Evolutionary conservation across 768 basidiomycete genomes (phyloP), one percentile per base, ranked within the genome.

Genomic region (Tylopilus cervinicoccineus): DNA sequence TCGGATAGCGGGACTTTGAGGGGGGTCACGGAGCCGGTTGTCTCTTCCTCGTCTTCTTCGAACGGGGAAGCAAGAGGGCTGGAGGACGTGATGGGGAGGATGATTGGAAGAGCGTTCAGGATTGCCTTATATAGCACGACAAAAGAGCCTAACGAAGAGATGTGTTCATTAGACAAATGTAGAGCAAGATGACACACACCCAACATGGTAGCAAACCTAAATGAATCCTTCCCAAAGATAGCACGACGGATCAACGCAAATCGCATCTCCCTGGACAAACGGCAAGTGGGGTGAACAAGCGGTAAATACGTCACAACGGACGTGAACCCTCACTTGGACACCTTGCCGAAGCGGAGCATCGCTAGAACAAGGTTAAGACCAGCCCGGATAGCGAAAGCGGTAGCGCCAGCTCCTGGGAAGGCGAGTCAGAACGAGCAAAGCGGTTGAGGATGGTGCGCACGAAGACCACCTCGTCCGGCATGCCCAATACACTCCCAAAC

Each of bases 151-250:
- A 53, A 11, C 36, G n/a, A 8, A 16, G 16, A 10, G 11, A 20
- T 1, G n/a, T 4, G 6, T 13, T 43, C 26, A 27, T 17, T 23
- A 41, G 20, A 6, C 4, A 19, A 20, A 29, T 17, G 22, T 8
- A 27, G 22, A 53, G 40, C 19, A 20, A 40, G 34, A 53, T 7
- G 47, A 51, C 47, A 1, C 47, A 1, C 23, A 84, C 90, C 92
- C 31, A 97, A 72, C 91, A 94, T 94, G 0, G 84, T 81, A 5
- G 84, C 89, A 54, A 95, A 94, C 17, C 93, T 74, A 60, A 86
- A 77, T 0, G 89, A 84, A 60, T 96, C 93, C 34, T 72, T 53
- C 0, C 93, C 93, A 55, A 96, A 88, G 37, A 95, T 72, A 0
- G 92, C 93, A 70, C 80, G 87, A 4, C 86, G 79, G 42, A 96